A percentile compares a stretch with the other conserved stretches of the same genome.
Evolutionary conservation across 306 rosid species (phyloP).

Genomic region (Malus asiatica): DNA sequence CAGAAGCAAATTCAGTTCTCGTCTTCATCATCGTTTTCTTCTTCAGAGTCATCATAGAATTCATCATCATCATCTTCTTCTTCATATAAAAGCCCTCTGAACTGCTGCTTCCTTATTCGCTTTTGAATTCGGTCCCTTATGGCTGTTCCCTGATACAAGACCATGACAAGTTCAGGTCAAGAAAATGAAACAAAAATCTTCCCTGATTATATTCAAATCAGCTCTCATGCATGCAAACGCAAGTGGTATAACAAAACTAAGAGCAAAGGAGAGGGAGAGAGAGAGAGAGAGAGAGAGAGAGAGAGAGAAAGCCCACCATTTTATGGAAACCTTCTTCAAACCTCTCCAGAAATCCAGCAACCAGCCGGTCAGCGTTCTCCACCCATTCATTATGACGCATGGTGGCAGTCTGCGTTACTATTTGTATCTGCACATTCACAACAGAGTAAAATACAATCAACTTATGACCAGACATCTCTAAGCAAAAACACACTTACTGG

Average conservation of each 20-base stretch:
- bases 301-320: constrained; percentile 51
- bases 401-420: constrained; percentile 45
- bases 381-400: constrained; percentile 98
- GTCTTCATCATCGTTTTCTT: constrained; percentile 29
- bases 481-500: not conserved
- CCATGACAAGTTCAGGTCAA: not conserved
- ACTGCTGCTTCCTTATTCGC: constrained; percentile 54
- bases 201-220: constrained; percentile 9
- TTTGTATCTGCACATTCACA: constrained; percentile 46
- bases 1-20: constrained; percentile 28
- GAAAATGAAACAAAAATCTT: not conserved
- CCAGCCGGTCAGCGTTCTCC: constrained; percentile 96
- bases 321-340: constrained; percentile 99
- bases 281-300: not conserved
- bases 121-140: constrained; percentile 95
- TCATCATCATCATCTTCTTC: constrained; percentile 46
- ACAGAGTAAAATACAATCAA: not conserved
- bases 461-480: not conserved
- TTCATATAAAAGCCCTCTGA: constrained; percentile 28
- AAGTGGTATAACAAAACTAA: not conserved
- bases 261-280: not conserved
- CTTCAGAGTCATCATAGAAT: constrained; percentile 36
- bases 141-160: constrained; percentile 68
- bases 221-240: not conserved
- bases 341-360: constrained; percentile 97